Evolutionary conservation across 139 green algal species (phyloP).

Genomic region (Picochlorum sp.): DNA sequence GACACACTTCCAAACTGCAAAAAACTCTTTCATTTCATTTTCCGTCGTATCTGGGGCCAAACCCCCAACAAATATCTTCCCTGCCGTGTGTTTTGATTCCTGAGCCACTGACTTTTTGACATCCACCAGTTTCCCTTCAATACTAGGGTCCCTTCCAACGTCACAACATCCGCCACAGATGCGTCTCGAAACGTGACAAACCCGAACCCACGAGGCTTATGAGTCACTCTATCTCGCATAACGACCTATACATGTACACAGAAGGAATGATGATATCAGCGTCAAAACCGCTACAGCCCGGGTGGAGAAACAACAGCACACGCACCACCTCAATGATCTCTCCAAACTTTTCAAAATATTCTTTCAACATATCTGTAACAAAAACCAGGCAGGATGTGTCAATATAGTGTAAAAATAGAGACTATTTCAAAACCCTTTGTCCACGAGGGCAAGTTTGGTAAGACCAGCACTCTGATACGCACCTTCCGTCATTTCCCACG

Average conservation of each 20-base stretch:
- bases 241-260: constrained; percentile 49
- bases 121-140: constrained; percentile 55
- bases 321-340: constrained; percentile 58
- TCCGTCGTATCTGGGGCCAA: constrained; percentile 70
- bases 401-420: too few relatives aligned
- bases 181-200: constrained; percentile 68
- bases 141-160: constrained; percentile 32
- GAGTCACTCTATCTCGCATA: constrained; percentile 63
- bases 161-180: constrained; percentile 44
- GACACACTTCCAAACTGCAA: constrained; percentile 36
- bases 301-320: neutral
- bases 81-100: constrained; percentile 44
- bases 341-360: constrained; percentile 63
- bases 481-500: constrained; percentile 64
- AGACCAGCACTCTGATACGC: neutral
- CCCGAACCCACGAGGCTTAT: constrained; percentile 64
- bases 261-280: neutral
- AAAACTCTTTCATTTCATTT: constrained; percentile 50
- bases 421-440: too few relatives aligned
- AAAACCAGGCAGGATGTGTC: neutral
- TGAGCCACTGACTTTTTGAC: constrained; percentile 71
- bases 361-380: constrained; percentile 49
- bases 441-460: neutral
- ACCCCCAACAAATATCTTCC: constrained; percentile 83
- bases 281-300: neutral